Base-by-base conservation (phyloP, 2,329 filamentous ascomycete species). In the Colletotrichum graminicola region DNA sequence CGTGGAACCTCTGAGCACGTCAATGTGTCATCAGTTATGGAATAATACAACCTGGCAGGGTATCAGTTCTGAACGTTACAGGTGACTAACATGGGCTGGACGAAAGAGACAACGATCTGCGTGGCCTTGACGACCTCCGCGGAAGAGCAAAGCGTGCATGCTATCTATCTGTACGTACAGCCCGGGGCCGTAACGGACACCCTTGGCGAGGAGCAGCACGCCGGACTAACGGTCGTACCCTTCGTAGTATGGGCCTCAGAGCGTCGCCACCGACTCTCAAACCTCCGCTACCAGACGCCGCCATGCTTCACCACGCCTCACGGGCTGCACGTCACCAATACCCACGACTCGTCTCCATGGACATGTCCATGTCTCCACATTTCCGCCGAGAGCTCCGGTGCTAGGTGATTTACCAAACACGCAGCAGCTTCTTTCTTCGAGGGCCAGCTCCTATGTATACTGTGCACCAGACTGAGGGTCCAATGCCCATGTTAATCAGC, bases 361-460 rank as follows among this genome's bases (percentile, higher is more conserved):
- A n/a, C 14, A 29, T 57, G 56, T 56, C 67, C 57, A 67, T 57
- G 67, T 59, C 56, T 57, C 67, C 67, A 67, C 64, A 71, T 67
- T 62, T 67, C 23, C 64, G 49, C 64, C 67, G 67, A 71, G 64
- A 56, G 49, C 63, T 23, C 55, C 63, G 67, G 66, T 34, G 23
- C 21, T 36, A 45, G 45, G 10, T 5, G n/a, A 10, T 47, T 47
- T 12, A 26, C 34, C 54, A 56, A 39, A 18, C n/a, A 56, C n/a
- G 12, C 54, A 29, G 29, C 29, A 29, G 2, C 29, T 29, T 29
- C 29, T 29, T 29, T 29, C 29, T 29, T 29, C 29, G 29, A 29
- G 29, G 29, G 29, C 29, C 29, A 29, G 29, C 29, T 29, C 29
- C 29, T 29, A 29, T 18, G 47, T 16, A 23, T 16, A 12, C 14